Evolutionary conservation across 177 flowering plant genomes (phyloP).

Genomic region (Vitis hybrid): DNA sequence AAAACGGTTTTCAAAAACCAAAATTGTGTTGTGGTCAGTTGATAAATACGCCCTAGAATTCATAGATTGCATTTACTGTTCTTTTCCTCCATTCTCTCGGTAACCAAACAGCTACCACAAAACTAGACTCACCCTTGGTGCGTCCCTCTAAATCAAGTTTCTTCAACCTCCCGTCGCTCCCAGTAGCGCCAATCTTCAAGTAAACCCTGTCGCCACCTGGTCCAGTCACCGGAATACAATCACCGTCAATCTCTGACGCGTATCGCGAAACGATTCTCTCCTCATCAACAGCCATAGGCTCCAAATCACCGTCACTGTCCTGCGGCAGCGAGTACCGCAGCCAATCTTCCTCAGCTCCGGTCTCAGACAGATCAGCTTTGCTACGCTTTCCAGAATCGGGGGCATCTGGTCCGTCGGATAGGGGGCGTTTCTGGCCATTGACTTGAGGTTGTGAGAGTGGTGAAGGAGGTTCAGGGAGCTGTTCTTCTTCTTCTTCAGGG

Average conservation of each 20-base stretch:
- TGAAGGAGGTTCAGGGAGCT: slow-evolving; percentile 14
- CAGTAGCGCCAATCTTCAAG: slow-evolving; percentile 66
- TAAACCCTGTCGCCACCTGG: slow-evolving; percentile 82
- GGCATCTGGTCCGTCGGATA: slow-evolving; percentile 21
- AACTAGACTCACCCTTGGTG: too few species aligned
- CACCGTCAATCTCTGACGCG: slow-evolving; percentile 83
- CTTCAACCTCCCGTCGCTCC: too few species aligned
- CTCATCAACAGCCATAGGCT: slow-evolving; percentile 19
- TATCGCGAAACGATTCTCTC: slow-evolving; percentile 63
- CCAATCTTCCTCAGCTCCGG: slow-evolving; percentile 59
- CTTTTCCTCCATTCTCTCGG: too few species aligned
- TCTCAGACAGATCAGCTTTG: slow-evolving; percentile 15
- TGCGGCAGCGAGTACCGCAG: slow-evolving; percentile 53
- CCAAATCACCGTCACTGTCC: slow-evolving; percentile 14
- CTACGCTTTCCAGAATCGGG: slow-evolving; percentile 35
- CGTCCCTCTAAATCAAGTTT: too few species aligned
- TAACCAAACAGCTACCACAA: too few species aligned
- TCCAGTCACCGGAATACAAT: slow-evolving; percentile 77
- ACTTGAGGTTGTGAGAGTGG: slow-evolving; percentile 13
- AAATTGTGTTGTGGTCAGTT: too few species aligned
- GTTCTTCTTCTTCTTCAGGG: slow-evolving; percentile 27
- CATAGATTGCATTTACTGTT: too few species aligned
- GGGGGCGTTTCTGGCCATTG: slow-evolving; percentile 45
- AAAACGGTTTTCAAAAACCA: too few species aligned
- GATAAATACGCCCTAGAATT: too few species aligned